Evolutionary conservation across 805 yeast genomes (phyloP), one percentile per base, ranked within the genome.

Genomic region (Candida coleopterorum): DNA sequence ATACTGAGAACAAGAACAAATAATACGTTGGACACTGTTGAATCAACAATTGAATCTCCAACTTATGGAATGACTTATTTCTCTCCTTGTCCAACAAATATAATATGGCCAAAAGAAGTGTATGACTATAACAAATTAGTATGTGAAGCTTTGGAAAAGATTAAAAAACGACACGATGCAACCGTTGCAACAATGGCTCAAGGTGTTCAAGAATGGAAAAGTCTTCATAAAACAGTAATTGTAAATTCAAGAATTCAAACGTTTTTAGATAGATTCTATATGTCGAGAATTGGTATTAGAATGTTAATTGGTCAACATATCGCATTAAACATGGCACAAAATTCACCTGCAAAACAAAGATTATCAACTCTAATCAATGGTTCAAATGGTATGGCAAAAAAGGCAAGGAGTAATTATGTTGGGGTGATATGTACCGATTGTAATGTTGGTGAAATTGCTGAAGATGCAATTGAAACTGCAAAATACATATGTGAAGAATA

Each of bases 291-390:
- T 43, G 96, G 96, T 2, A 88, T 88, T 42, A 73, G 96, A 45
- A 88, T 88, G 94, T 72, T 87, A 27, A 85, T 87, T 51, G 96
- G 96, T n/a, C 96, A 87, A 62, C 95, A 87, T 50, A 81, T 87
- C 45, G 90, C 96, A 1, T 70, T 87, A 35, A 81, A 79, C 61
- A 74, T 75, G 68, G 79, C 81, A 32, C 83, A 82, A 48, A 62
- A 62, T 14, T 60, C 62, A 34, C 66, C 68, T 16, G 58, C 70
- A 3, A 59, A 62, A 41, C 63, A 59, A 38, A 53, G 67, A 27
- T 52, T 67, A 29, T 49, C 55, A 10, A 49, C 51, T n/a, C 50
- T 67, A 33, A 45, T 67, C 36, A 64, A 56, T 44, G 72, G 71
- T 3, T 15, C 42, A 9, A 26, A 36, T 6, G 50, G 46, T 9